Conservation (phyloP, 169 alveolate genomes). For the Plasmodium sp. region DNA sequence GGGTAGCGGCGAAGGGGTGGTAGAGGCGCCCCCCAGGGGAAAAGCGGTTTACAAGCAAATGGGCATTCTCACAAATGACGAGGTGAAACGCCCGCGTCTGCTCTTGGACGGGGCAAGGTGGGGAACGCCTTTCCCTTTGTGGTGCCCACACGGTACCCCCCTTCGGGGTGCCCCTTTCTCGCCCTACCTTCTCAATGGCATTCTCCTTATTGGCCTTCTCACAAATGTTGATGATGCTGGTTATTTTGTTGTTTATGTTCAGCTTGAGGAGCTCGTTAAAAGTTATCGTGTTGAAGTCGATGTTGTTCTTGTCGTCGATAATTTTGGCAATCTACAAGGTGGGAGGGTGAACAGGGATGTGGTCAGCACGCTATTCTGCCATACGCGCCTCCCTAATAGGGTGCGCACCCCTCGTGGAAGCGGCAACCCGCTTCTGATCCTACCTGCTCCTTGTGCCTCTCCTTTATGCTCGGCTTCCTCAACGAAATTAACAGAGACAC, state of each 20-base stretch:
- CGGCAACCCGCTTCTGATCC: background rate
- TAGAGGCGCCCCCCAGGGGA: background rate
- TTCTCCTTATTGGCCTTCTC: slow-evolving; percentile 74
- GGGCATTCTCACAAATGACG: background rate
- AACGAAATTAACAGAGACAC: slow-evolving; percentile 65
- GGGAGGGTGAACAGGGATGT: background rate
- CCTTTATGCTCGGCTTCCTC: slow-evolving; percentile 72
- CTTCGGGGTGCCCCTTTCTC: background rate
- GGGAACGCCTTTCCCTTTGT: no score
- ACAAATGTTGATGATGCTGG: slow-evolving; percentile 64
- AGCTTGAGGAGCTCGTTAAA: slow-evolving; percentile 54
- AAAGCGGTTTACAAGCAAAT: background rate
- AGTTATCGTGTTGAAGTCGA: slow-evolving; percentile 68
- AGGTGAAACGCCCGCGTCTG: background rate
- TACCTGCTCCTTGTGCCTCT: slow-evolving; percentile 69
- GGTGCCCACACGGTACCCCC: background rate
- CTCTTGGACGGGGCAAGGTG: background rate
- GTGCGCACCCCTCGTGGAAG: background rate
- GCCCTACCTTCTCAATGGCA: slow-evolving; percentile 64
- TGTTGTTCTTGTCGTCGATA: slow-evolving; percentile 43
- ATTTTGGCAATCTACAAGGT: slow-evolving; percentile 41
- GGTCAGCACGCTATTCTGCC: background rate
- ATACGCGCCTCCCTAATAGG: background rate
- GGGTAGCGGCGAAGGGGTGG: background rate
- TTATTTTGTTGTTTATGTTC: slow-evolving; percentile 57